A percentile compares a stretch with the other conserved stretches of the same genome.
Conservation (phyloP, 2,329 filamentous ascomycete genomes). For the Neofusicoccum ribis region DNA sequence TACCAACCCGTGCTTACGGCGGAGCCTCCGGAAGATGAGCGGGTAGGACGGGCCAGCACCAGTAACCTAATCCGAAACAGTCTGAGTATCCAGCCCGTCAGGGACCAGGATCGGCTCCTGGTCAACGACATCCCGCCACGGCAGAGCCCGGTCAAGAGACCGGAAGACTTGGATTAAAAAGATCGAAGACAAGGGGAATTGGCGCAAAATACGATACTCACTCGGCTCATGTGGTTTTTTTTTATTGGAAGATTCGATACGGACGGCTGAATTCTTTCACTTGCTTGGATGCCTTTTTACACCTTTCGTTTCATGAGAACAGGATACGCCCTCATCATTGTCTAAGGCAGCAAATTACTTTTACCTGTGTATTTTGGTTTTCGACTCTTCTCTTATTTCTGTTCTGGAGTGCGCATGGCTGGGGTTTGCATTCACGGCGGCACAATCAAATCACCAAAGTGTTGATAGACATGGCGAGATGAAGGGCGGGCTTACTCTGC, state of each 20-base stretch:
- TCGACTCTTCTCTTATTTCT: conserved; percentile 3
- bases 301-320: conserved; percentile 7
- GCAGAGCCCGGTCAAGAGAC: conserved; percentile 45
- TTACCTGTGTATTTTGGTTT: conserved; percentile 5
- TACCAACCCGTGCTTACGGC: conserved; percentile 37
- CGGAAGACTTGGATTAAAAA: conserved; percentile 45
- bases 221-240: not conserved
- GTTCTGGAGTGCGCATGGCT: not conserved
- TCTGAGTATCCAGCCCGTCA: conserved; percentile 37
- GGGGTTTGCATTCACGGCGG: not conserved
- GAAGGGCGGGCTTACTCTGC: not conserved
- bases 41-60: conserved; percentile 27
- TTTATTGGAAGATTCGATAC: not conserved
- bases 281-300: not conserved
- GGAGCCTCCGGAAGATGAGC: conserved; percentile 30
- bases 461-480: not conserved
- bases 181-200: not conserved
- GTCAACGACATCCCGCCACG: conserved; percentile 28
- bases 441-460: not conserved
- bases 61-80: conserved; percentile 38
- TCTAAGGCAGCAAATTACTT: not conserved
- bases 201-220: conserved; percentile 4
- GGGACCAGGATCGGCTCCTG: conserved; percentile 23
- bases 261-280: conserved; percentile 7
- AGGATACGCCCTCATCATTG: not conserved